Percentiles rank a stretch among this genome's conserved stretches.
phyloP scores from a whole-genome alignment of 495 filamentous ascomycete species.

The Penicillium arizonense region DNA sequence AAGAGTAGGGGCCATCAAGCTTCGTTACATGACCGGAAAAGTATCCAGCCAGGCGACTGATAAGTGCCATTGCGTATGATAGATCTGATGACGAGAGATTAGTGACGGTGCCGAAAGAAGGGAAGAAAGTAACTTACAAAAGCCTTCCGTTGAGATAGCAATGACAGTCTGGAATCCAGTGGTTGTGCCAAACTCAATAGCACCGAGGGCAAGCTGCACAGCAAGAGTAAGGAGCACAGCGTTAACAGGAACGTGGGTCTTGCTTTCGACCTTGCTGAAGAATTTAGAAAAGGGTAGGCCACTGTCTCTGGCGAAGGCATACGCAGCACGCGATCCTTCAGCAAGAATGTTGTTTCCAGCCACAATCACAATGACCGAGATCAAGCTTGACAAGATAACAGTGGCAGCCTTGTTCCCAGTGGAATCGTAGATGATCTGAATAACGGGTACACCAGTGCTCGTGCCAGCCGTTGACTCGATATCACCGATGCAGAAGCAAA shows the following conservation, averaged over 20 bases:
- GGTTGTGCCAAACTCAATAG: conserved; percentile 57
- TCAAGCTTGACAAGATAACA: conserved; percentile 38
- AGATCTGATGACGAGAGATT: conserved; percentile 36
- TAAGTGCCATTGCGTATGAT: conserved; percentile 57
- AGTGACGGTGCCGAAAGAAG: conserved; percentile 1
- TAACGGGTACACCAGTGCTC: conserved; percentile 47
- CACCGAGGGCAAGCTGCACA: conserved; percentile 54
- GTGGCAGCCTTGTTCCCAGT: conserved; percentile 41
- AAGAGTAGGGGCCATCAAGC: conserved; percentile 37
- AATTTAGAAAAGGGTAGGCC: conserved; percentile 46
- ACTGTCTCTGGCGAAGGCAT: conserved; percentile 48
- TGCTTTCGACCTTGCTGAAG: conserved; percentile 37
- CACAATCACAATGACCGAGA: conserved; percentile 40
- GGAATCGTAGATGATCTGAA: conserved; percentile 49
- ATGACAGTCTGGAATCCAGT: conserved; percentile 59
- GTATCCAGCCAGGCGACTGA: conserved; percentile 50
- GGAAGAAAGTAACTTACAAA: conserved; percentile 40
- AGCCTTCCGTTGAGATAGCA: conserved; percentile 55
- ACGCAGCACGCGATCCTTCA: conserved; percentile 43
- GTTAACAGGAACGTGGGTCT: conserved; percentile 46
- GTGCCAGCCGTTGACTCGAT: conserved; percentile 35
- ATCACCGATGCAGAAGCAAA: conserved; percentile 53
- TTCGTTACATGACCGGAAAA: conserved; percentile 39
- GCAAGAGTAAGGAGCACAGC: conserved; percentile 47
- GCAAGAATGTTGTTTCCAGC: conserved; percentile 43